Conservation (phyloP, 257 asterid genomes). For the Thymus mandschuricus region DNA sequence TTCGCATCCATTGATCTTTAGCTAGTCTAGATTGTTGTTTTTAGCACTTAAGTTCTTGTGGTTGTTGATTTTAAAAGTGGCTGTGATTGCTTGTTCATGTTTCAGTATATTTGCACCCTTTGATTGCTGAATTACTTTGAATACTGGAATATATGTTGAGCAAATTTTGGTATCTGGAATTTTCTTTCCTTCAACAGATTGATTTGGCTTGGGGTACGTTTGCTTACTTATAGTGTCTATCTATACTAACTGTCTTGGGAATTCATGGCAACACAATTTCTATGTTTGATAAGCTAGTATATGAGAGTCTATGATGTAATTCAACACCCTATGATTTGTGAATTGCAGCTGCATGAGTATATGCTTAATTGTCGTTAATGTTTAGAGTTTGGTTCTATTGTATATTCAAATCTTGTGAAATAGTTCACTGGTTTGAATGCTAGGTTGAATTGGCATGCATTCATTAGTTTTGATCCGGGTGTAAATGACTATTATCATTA, state of each 20-base stretch:
- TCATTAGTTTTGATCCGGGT: neutral
- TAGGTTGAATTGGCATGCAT: neutral
- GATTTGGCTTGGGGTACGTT: neutral
- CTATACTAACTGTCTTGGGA: too few species aligned
- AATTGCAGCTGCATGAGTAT: neutral
- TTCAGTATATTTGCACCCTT: neutral
- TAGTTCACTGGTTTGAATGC: neutral
- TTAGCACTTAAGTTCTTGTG: too few species aligned
- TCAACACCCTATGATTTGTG: neutral
- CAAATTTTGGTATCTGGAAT: neutral
- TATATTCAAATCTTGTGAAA: neutral
- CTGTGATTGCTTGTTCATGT: neutral
- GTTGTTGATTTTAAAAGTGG: neutral
- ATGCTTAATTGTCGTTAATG: neutral
- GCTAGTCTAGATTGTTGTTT: too few species aligned
- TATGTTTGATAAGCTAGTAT: neutral
- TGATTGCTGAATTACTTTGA: neutral
- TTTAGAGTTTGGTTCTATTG: neutral
- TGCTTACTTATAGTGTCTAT: neutral
- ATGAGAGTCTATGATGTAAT: neutral
- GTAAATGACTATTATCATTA: neutral
- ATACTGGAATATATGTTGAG: neutral
- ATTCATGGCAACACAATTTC: neutral
- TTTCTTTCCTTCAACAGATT: neutral
- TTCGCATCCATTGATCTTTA: too few species aligned